Conservation (phyloP, 345 rosid species). For the Acer campestre region DNA sequence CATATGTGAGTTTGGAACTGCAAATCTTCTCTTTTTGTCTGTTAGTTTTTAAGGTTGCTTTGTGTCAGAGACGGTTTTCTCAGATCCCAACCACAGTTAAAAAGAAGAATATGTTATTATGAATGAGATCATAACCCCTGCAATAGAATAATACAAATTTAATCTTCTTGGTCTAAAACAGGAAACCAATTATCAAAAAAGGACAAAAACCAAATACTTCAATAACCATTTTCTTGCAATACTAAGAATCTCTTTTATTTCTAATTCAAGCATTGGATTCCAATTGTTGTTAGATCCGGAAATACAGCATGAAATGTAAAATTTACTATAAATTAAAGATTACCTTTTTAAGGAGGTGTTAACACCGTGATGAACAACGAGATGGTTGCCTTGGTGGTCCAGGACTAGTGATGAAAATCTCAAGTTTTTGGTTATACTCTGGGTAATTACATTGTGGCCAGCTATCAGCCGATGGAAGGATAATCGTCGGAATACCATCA, state of each 20-base stretch:
- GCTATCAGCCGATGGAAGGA: too few relatives aligned
- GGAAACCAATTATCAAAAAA: constrained; percentile 37
- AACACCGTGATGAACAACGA: too few relatives aligned
- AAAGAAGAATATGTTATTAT: constrained; percentile 13
- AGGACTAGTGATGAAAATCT: too few relatives aligned
- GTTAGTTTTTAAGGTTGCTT: neutral
- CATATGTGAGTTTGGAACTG: constrained; percentile 10
- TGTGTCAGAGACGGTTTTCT: constrained; percentile 27
- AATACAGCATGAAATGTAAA: constrained; percentile 19
- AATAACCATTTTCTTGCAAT: constrained; percentile 34
- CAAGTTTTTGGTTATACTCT: too few relatives aligned
- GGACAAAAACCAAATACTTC: constrained; percentile 34
- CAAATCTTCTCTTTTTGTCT: constrained; percentile 29
- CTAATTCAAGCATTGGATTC: constrained; percentile 41
- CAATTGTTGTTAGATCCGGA: constrained; percentile 35
- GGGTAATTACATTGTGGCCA: too few relatives aligned
- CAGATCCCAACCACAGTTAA: constrained; percentile 31
- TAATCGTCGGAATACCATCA: too few relatives aligned
- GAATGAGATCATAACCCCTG: constrained; percentile 6
- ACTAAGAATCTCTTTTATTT: constrained; percentile 26
- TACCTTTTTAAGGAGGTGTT: too few relatives aligned
- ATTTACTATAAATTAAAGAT: constrained; percentile 3
- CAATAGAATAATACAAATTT: constrained; percentile 5
- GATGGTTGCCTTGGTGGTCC: too few relatives aligned
- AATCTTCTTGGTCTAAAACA: constrained; percentile 28